Base-by-base conservation (phyloP, 2,329 filamentous ascomycete genomes). In the Thelonectria olida region DNA sequence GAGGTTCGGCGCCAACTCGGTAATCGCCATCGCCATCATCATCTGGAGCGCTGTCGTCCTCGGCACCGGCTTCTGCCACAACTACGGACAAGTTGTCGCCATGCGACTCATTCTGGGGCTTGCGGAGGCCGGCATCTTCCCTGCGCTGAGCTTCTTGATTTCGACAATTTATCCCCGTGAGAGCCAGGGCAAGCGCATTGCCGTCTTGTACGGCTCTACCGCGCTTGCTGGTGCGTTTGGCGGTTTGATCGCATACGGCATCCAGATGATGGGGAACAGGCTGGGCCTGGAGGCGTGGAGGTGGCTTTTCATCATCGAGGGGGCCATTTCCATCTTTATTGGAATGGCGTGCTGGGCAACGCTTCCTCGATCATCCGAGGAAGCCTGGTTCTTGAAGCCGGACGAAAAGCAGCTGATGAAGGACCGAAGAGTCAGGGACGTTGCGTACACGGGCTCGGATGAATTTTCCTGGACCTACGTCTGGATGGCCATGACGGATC, bases 121-220 rank as follows among this genome's bases (percentile, higher is more conserved):
- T 3, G 81, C 87, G 13, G 87, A 89, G 73, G 85, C 84, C 5
- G 87, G 86, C 0, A 76, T 89, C 1, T 88, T 89, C 64, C 86
- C 87, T 0, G 85, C 86, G 1, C 78, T 88, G 61, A 82, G 83
- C 1, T 73, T 85, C 10, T 88, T 88, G 53, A 54, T 68, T 9
- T 61, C 64, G 2, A 58, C 58, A 13, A 63, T 68, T 34, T 68
- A 66, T 49, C 51, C 54, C 2, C 58, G 57, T 5, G 45, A 50
- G 17, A 56, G 64, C 4, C 60, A 65, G 22, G 61, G 56, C 19
- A 28, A 65, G 12, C 50, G 66, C 28, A 58, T 61, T 10, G 58
- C 61, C 2, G 63, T 63, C 13, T 49, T 68, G 42, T 68, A 58
- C 47, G 56, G 49, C 4, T 41, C 55, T 4, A 52, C 54, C 5